phyloP scores from a whole-genome alignment of 2,329 filamentous ascomycete species.

The Alternaria sp. region DNA sequence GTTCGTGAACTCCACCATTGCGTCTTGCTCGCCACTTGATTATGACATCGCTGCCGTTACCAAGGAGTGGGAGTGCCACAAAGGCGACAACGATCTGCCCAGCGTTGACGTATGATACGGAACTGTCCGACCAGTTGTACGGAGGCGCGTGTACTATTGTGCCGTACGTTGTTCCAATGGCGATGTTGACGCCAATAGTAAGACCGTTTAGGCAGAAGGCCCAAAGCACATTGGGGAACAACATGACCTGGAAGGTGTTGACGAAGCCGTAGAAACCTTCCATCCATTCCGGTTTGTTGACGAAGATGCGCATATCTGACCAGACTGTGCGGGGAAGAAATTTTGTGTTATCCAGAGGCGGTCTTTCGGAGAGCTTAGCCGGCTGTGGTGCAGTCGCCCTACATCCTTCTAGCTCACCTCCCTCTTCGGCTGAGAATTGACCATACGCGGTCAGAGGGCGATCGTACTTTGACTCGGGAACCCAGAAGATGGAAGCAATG shows the following conservation, averaged over 20 bases:
- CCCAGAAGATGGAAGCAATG: slow-evolving; percentile 47
- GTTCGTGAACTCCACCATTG: slow-evolving; percentile 46
- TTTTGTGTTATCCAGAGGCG: slow-evolving; percentile 45
- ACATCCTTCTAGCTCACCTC: neutral
- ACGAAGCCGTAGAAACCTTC: slow-evolving; percentile 37
- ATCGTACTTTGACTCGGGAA: slow-evolving; percentile 54
- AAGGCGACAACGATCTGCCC: slow-evolving; percentile 43
- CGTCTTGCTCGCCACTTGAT: slow-evolving; percentile 45
- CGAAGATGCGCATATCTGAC: slow-evolving; percentile 51
- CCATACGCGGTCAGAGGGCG: slow-evolving; percentile 47
- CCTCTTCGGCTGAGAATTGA: slow-evolving; percentile 13
- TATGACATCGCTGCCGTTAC: slow-evolving; percentile 37
- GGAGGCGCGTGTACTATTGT: slow-evolving; percentile 21
- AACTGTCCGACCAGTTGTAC: slow-evolving; percentile 24
- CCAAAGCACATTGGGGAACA: slow-evolving; percentile 32
- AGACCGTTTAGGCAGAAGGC: slow-evolving; percentile 28
- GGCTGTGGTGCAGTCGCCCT: neutral
- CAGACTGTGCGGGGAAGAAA: slow-evolving; percentile 47
- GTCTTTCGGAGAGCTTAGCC: slow-evolving; percentile 12
- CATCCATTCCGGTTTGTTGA: slow-evolving; percentile 50
- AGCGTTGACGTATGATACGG: slow-evolving; percentile 25
- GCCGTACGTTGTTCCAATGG: slow-evolving; percentile 29
- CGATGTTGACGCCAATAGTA: slow-evolving; percentile 30
- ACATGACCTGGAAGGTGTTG: slow-evolving; percentile 37
- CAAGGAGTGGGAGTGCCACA: slow-evolving; percentile 32